Conservation (phyloP, 352 stramenopile genomes). For the Globisporangium middletonii region DNA sequence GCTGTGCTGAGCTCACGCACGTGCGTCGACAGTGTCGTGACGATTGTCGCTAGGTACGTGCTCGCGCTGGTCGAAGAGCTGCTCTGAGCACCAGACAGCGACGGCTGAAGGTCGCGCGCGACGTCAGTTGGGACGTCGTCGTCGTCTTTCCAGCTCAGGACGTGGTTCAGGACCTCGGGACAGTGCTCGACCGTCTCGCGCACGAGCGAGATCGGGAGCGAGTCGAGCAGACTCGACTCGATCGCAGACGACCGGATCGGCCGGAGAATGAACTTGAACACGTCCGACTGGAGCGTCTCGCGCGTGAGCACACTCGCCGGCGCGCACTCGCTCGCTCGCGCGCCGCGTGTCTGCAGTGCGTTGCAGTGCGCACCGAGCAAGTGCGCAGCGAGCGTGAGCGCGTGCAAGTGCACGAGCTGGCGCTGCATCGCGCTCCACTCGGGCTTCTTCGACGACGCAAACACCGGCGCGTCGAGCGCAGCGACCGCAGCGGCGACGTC, state of each 20-base stretch:
- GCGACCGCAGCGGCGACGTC: conserved; percentile 17
- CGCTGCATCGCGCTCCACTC: conserved; percentile 55
- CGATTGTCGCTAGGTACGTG: conserved; percentile 26
- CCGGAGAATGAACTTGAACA: conserved; percentile 78
- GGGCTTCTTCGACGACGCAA: conserved; percentile 35
- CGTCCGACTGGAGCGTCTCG: conserved; percentile 45
- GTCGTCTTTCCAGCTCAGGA: conserved; percentile 71
- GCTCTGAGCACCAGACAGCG: conserved; percentile 3
- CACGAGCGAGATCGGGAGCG: conserved; percentile 67
- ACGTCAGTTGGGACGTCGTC: conserved; percentile 49
- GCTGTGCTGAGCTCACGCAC: conserved; percentile 22
- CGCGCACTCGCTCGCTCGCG: conserved; percentile 6
- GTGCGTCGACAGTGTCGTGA: conserved; percentile 18
- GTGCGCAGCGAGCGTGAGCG: conserved; percentile 50
- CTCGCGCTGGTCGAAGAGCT: conserved; percentile 4
- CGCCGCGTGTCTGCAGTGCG: conserved; percentile 17
- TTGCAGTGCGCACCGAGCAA: conserved; percentile 57
- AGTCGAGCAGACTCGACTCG: conserved; percentile 69
- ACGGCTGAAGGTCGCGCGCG: conserved; percentile 22
- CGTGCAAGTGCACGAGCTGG: conserved; percentile 44
- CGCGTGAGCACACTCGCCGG: conserved; percentile 27
- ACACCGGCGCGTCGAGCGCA: conserved; percentile 8
- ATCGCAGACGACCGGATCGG: conserved; percentile 75
- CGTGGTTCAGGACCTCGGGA: conserved; percentile 71
- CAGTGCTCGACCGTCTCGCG: conserved; percentile 74